Base-by-base conservation (phyloP, 352 stramenopile genomes). In the Pythium sp. region DNA sequence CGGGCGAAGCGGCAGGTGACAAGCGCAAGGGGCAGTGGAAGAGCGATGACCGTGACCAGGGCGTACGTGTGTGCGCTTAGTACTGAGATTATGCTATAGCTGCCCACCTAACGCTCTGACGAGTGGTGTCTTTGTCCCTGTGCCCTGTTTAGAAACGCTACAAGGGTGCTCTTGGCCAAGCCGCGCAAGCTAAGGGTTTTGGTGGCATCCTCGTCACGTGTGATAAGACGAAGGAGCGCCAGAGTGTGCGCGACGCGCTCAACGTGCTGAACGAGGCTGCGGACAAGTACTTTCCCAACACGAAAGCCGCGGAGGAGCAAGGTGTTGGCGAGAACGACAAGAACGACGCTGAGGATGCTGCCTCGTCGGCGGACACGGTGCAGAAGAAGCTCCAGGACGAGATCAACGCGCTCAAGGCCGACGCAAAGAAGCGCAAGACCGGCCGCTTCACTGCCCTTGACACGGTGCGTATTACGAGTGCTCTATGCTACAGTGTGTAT, bases 211-310 rank as follows among this genome's bases (percentile, higher is more conserved):
- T 93, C 8, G 79, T 93, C 49, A 93, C 83, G 32, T 93, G 86
- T 58, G 86, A 93, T 62, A 86, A 83, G 67, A 91, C 77, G 22
- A 91, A 90, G 66, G 86, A 93, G 71, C 79, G 82, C 47, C 86
- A 89, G 71, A 86, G 79, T 60, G 82, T 92, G 43, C 74, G 77
- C 14, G 84, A 93, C 55, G 82, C 84, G 41, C 77, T 93, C 20
- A 92, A 92, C 64, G 72, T 93, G 38, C 65, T 93, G 18, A 93
- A 92, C 67, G 86, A 92, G 22, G 77, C 78, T n/a, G 85, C 81
- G 1, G 82, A 93, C 62, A 81, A 81, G 54, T 78, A 78, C 56
- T 93, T 86, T 58, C 81, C 82, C 1, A 28, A 36, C 51, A 53
- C 67, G 11, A 51, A 58, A 15, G 67, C 65, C 8, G 47, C 47